Base-by-base conservation (phyloP, 1,284 basidiomycete genomes). In the Peniophora sp. region DNA sequence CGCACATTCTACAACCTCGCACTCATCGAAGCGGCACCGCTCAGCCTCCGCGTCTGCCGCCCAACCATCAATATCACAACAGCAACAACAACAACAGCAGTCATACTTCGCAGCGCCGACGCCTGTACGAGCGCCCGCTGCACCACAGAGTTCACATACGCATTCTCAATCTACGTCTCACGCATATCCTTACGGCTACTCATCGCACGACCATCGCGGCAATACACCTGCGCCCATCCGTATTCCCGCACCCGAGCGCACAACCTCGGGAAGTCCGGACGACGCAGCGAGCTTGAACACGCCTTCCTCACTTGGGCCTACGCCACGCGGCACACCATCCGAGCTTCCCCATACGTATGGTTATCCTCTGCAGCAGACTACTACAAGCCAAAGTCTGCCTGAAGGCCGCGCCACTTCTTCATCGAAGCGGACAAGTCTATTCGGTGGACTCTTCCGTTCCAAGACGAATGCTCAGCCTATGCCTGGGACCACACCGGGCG, bases 381-480 rank as follows among this genome's bases (percentile, higher is more conserved):
- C 51, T 41, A 61, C 57, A 10, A 53, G 69, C 63, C 55, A 65
- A 56, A 60, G 59, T n/a, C 51, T 59, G 14, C 61, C 59, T 50
- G 65, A 65, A 47, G 50, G 60, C 16, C 61, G 63, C 5, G 5
- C 27, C 6, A 32, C 27, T 5, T 6, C 27, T 5, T 6, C 27
- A 12, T 32, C 27, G 53, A 70, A 68, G 59, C 64, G 56, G 50
- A 55, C 58, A 20, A 61, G 66, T 14, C 58, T 71, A 38, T 65
- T 69, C 45, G 61, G 27, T 12, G 27, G 63, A n/a, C 55, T 70
- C 22, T 70, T 70, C 56, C 66, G 69, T 10, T 70, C 69, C 0
- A 63, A 60, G 24, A 68, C 68, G 2, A 63, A 65, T 3, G 61
- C 67, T 8, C 61, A 61, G 32, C 68, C 67, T 53, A 23, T 48